These are phyloP conservation scores for Ophiostoma australiae DNA, from an alignment of 2,329 filamentous ascomycete species.

Conservation along the genomic window DNA sequence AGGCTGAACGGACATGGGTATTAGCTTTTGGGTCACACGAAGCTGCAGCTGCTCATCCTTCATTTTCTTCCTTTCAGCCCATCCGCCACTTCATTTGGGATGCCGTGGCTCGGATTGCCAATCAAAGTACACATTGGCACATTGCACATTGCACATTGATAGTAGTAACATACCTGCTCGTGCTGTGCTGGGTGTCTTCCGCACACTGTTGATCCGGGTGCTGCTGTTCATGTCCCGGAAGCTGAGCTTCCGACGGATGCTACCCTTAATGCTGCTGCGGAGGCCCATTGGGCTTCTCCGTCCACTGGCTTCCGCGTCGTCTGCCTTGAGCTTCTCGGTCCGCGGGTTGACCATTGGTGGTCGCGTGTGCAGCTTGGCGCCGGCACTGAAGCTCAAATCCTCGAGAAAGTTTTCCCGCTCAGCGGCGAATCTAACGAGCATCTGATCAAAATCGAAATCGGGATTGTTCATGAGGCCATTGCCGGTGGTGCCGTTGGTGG, in stretches of 20 bases:
- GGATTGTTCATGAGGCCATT: constrained; percentile 32
- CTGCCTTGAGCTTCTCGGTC: constrained; percentile 73
- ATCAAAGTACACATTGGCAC: background rate
- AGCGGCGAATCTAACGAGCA: constrained; percentile 88
- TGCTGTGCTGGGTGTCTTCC: constrained; percentile 72
- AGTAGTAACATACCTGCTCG: constrained; percentile 62
- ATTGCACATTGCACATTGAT: background rate
- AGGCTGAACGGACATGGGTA: constrained; percentile 40
- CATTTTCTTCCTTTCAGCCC: constrained; percentile 1
- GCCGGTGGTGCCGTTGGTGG: constrained; percentile 25
- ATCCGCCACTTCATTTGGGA: background rate
- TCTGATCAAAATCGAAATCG: constrained; percentile 90
- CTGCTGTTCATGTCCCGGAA: constrained; percentile 87
- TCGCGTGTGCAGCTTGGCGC: constrained; percentile 65
- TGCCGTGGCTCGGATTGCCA: background rate
- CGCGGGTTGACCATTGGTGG: constrained; percentile 72
- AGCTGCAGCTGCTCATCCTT: background rate
- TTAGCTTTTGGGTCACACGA: constrained; percentile 26
- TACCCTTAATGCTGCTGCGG: constrained; percentile 65
- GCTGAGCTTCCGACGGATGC: constrained; percentile 86
- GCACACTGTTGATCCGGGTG: constrained; percentile 44
- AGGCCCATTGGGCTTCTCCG: constrained; percentile 50
- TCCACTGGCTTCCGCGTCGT: constrained; percentile 54
- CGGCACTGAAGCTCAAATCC: constrained; percentile 83
- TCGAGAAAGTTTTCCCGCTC: constrained; percentile 91